Conservation (phyloP, 805 yeast species). For the Myxozyma neotropica region DNA sequence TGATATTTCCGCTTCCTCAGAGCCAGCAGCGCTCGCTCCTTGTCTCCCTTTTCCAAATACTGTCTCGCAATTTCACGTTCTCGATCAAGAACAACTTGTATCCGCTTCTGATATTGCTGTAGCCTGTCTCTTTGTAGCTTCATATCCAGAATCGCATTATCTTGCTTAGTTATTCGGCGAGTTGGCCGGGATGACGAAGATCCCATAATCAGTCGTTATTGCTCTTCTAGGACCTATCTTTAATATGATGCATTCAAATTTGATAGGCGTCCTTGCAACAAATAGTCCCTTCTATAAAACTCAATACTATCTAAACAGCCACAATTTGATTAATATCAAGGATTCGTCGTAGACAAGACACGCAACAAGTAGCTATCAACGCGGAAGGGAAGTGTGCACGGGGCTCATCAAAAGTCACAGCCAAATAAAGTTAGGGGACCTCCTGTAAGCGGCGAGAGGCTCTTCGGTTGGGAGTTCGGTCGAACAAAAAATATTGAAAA, state of each 20-base stretch:
- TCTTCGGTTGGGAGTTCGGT: neutral
- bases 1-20: slow-evolving; percentile 82
- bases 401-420: no score
- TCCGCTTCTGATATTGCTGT: slow-evolving; percentile 66
- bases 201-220: slow-evolving; percentile 43
- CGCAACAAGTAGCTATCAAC: no score
- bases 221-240: neutral
- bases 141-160: slow-evolving; percentile 80
- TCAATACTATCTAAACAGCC: no score
- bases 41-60: slow-evolving; percentile 56
- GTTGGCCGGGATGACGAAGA: slow-evolving; percentile 34
- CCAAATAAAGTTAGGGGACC: neutral
- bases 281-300: no score
- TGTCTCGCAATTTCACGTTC: slow-evolving; percentile 65
- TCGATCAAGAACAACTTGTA: slow-evolving; percentile 57
- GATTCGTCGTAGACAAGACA: no score
- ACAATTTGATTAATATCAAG: no score
- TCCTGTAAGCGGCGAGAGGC: no score
- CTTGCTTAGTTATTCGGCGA: slow-evolving; percentile 73
- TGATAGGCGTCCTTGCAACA: no score
- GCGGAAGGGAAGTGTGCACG: no score
- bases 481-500: neutral
- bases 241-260: no score
- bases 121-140: slow-evolving; percentile 87
- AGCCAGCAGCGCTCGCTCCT: slow-evolving; percentile 65